Evolutionary conservation across 2,329 filamentous ascomycete species (phyloP).

Genomic region (Diaporthe aspalathi): DNA sequence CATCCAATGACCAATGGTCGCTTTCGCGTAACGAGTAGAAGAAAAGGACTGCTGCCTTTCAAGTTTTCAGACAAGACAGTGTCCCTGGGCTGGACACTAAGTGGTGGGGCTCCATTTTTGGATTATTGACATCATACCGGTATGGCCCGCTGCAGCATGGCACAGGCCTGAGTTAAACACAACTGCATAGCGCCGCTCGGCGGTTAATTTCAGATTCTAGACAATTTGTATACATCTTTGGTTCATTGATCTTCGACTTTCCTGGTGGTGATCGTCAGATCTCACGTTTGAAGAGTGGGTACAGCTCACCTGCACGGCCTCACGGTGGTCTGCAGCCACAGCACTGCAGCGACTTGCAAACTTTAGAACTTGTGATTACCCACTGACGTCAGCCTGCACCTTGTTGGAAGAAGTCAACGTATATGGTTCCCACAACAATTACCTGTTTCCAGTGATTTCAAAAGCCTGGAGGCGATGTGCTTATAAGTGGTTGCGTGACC

Average conservation of each 20-base stretch:
- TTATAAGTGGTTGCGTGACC: conserved; percentile 16
- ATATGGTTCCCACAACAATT: conserved; percentile 18
- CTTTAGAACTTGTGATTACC: not conserved
- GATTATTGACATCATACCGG: not conserved
- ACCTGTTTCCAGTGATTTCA: conserved; percentile 1
- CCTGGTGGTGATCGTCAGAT: not conserved
- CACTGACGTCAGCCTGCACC: conserved; percentile 7
- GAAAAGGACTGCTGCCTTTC: too few relatives aligned
- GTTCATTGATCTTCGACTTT: not conserved
- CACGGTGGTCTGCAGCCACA: not conserved
- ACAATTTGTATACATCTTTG: not conserved
- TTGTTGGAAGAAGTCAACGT: not conserved
- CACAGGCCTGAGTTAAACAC: not conserved
- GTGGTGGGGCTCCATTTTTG: not conserved
- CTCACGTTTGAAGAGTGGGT: conserved; percentile 20
- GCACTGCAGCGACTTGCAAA: conserved; percentile 1
- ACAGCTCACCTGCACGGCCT: not conserved
- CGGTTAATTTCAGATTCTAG: not conserved
- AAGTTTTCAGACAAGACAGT: not conserved
- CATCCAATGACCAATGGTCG: too few relatives aligned
- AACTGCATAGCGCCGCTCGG: not conserved
- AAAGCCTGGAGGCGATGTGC: not conserved
- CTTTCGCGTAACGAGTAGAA: too few relatives aligned
- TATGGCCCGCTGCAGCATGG: not conserved
- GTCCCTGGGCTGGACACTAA: too few relatives aligned